A percentile compares a stretch with the other conserved stretches of the same genome.
phyloP scores from a whole-genome alignment of 2,329 filamentous ascomycete genomes.

The Graphilbum fragrans region DNA sequence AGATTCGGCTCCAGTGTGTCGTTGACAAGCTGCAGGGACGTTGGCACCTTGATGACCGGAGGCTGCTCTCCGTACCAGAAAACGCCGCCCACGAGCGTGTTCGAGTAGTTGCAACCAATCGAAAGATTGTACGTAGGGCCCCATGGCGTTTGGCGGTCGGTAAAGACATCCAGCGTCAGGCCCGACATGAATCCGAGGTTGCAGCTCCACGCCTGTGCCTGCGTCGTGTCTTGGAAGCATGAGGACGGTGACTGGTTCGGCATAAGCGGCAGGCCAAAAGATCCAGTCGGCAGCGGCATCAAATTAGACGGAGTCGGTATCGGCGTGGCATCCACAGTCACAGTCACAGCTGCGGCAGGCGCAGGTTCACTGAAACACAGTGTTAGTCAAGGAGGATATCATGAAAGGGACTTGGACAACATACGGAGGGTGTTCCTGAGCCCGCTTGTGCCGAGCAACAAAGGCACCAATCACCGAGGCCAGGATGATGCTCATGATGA shows the following conservation, averaged over 20 bases:
- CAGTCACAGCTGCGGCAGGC: slow-evolving; percentile 14
- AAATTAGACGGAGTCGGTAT: slow-evolving; percentile 40
- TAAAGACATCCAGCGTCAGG: slow-evolving; percentile 26
- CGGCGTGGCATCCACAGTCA: slow-evolving; percentile 36
- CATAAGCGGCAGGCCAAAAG: slow-evolving; percentile 41
- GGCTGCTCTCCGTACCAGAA: slow-evolving; percentile 44
- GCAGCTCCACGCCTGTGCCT: slow-evolving; percentile 53
- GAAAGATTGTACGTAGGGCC: slow-evolving; percentile 26
- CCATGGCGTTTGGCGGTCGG: slow-evolving; percentile 20
- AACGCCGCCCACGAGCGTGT: slow-evolving; percentile 20
- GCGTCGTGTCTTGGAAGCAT: slow-evolving; percentile 44
- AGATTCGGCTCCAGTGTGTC: slow-evolving; percentile 34
- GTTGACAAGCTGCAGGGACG: slow-evolving; percentile 33
- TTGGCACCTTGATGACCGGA: slow-evolving; percentile 26
- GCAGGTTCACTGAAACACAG: background rate
- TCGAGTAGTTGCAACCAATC: slow-evolving; percentile 24
- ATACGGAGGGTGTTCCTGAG: background rate
- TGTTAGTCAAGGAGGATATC: background rate
- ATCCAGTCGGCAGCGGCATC: slow-evolving; percentile 39
- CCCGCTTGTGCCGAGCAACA: slow-evolving; percentile 19
- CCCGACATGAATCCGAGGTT: slow-evolving; percentile 32
- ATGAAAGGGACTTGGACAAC: background rate
- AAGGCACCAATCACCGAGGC: slow-evolving; percentile 43
- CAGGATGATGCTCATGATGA: slow-evolving; percentile 42
- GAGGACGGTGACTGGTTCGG: slow-evolving; percentile 35